phyloP scores from a whole-genome alignment of 148 eudicot genomes.

The Vaccinium darrowii region DNA sequence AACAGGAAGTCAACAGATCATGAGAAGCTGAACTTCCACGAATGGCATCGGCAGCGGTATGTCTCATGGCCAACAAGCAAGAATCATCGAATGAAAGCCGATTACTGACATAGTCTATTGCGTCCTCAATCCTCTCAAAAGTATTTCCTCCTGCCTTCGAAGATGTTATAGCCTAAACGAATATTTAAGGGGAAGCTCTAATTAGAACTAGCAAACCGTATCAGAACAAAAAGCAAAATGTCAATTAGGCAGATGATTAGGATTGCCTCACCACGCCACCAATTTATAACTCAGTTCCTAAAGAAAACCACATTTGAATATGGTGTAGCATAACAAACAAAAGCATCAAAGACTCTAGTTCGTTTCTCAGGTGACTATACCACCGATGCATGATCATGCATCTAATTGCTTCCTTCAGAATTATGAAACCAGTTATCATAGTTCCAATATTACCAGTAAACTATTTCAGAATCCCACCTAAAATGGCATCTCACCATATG shows the following conservation, averaged over 20 bases:
- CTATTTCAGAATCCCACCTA: background rate
- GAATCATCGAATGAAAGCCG: constrained; percentile 57
- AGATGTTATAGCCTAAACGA: constrained; percentile 64
- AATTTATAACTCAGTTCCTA: background rate
- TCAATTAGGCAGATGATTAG: background rate
- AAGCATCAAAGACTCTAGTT: background rate
- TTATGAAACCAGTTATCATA: background rate
- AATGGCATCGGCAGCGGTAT: constrained; percentile 22
- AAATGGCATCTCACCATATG: background rate
- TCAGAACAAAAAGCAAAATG: background rate
- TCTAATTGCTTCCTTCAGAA: background rate
- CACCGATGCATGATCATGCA: background rate
- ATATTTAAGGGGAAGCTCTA: constrained; percentile 12
- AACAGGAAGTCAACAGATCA: constrained; percentile 26
- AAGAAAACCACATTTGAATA: background rate
- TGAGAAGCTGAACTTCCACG: constrained; percentile 32
- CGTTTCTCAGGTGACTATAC: background rate
- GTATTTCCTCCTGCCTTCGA: constrained; percentile 42
- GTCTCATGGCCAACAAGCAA: constrained; percentile 26
- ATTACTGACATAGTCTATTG: constrained; percentile 58
- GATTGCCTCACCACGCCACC: constrained; percentile 5
- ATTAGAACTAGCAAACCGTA: constrained; percentile 5
- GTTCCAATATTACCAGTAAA: background rate
- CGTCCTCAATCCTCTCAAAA: constrained; percentile 60
- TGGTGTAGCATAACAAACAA: background rate